Base-by-base conservation (phyloP, 768 basidiomycete species). In the Phanerodontia chrysosporium region DNA sequence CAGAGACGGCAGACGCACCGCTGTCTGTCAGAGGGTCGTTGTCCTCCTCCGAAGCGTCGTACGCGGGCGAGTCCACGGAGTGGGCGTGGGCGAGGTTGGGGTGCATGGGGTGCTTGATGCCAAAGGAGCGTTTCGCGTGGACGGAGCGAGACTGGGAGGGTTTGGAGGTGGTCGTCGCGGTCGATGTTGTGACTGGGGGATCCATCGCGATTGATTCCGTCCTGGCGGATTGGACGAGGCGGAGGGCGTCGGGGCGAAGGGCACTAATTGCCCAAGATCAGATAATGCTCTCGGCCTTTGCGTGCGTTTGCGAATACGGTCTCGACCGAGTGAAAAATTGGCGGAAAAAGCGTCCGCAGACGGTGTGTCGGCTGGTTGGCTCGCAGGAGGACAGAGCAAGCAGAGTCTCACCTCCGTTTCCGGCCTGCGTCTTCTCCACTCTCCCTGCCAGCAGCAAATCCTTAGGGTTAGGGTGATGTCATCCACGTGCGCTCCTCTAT, bases 1-100 rank as follows among this genome's bases (percentile, higher is more conserved):
- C 65, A 6, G 82, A 80, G 45, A 83, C 70, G 51, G 80, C 71
- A 29, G 85, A 83, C 24, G 73, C 69, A 27, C 75, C 80, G 67
- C 90, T 90, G 77, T 92, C 90, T 7, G 89, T 90, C 63, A 90
- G 75, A 4, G 90, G 89, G 70, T 92, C 90, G 69, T 92, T 92
- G 81, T 92, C 90, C 74, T 92, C 90, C 68, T 92, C 89, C 3
- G 89, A 91, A 71, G 87, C 89, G 69, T 58, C 62, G 53, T 65
- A 71, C 55, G 64, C 60, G 18, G 66, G 68, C 29, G 68, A 69
- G 60, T 67, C 62, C 54, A 68, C 62, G 29, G 59, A 61, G 14
- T n/a, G 28, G 22, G 22, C 49, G 36, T 35, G 49, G 2, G 24
- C 16, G 32, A 30, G 22, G 18, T 30, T 49, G 18, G 30, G 24